phyloP scores from a whole-genome alignment of 345 rosid species.

The Turritis glabra region DNA sequence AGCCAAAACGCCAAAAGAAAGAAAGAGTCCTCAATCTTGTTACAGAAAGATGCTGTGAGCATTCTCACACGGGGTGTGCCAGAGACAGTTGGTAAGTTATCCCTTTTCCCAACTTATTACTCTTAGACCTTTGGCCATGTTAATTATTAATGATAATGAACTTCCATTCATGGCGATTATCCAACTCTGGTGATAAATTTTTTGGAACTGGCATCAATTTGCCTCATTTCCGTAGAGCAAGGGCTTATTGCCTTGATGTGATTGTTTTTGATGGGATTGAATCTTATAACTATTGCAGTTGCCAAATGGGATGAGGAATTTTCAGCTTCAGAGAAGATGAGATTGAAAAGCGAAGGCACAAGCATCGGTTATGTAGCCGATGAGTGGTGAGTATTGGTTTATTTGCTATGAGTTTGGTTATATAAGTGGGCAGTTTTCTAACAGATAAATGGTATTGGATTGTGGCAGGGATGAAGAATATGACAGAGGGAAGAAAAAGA shows the following conservation, averaged over 20 bases:
- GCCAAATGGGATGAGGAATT: constrained; percentile 71
- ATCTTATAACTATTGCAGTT: constrained; percentile 52
- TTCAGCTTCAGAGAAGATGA: constrained; percentile 36
- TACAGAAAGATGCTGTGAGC: constrained; percentile 21
- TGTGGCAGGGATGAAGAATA: constrained; percentile 87
- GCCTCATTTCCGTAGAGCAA: not conserved
- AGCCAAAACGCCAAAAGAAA: constrained; percentile 35
- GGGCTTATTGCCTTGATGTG: constrained; percentile 7
- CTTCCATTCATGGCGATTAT: not conserved
- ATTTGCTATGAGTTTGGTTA: not conserved
- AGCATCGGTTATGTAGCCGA: constrained; percentile 73
- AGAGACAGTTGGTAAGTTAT: constrained; percentile 39
- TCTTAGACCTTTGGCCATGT: not conserved
- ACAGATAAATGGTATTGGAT: constrained; percentile 7
- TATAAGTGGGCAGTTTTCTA: constrained; percentile 2
- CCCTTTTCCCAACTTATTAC: not conserved
- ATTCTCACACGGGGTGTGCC: constrained; percentile 40
- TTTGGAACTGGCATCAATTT: not conserved
- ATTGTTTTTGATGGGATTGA: constrained; percentile 10
- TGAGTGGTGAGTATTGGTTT: constrained; percentile 71
- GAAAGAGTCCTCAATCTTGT: constrained; percentile 27
- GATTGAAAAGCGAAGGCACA: constrained; percentile 38
- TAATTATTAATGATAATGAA: not conserved
- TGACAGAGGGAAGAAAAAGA: constrained; percentile 92
- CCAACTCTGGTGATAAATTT: not conserved